phyloP scores from a whole-genome alignment of 2,329 filamentous ascomycete species.

The Talaromyces funiculosus region DNA sequence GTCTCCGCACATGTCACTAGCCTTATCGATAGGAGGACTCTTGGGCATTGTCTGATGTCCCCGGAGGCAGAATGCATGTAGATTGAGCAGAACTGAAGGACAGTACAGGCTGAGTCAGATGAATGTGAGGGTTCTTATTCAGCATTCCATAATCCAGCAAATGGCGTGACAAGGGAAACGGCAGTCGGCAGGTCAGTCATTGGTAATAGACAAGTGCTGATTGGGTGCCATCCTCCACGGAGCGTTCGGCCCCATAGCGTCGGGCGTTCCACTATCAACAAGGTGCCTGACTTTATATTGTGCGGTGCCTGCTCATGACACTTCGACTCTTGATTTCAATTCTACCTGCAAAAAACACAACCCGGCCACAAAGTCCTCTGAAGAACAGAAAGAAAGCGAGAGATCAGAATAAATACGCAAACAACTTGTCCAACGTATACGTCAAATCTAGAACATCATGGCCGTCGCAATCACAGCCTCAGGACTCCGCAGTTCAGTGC shows the following conservation, averaged over 20 bases:
- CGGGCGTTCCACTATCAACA: neutral
- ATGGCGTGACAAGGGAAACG: neutral
- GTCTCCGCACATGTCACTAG: neutral
- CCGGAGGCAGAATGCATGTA: neutral
- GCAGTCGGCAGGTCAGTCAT: neutral
- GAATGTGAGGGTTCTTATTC: neutral
- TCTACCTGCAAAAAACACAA: neutral
- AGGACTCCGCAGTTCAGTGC: slow-evolving; percentile 25
- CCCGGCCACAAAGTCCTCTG: too few relatives aligned
- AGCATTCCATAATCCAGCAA: neutral
- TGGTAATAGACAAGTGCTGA: neutral
- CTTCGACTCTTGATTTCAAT: neutral
- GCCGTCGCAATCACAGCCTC: slow-evolving; percentile 8
- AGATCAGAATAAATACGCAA: too few relatives aligned
- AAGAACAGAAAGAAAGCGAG: neutral
- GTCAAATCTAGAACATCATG: neutral
- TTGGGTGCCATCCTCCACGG: neutral
- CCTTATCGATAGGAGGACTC: neutral
- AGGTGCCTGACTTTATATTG: slow-evolving; percentile 1
- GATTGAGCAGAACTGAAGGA: neutral
- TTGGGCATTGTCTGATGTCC: neutral
- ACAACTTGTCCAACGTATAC: neutral
- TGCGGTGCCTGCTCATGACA: neutral
- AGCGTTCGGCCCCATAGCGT: neutral
- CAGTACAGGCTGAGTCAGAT: neutral